Evolutionary conservation across 2,329 filamentous ascomycete genomes (phyloP), one percentile per base, ranked within the genome.

Genomic region (Botrytis paeoniae): DNA sequence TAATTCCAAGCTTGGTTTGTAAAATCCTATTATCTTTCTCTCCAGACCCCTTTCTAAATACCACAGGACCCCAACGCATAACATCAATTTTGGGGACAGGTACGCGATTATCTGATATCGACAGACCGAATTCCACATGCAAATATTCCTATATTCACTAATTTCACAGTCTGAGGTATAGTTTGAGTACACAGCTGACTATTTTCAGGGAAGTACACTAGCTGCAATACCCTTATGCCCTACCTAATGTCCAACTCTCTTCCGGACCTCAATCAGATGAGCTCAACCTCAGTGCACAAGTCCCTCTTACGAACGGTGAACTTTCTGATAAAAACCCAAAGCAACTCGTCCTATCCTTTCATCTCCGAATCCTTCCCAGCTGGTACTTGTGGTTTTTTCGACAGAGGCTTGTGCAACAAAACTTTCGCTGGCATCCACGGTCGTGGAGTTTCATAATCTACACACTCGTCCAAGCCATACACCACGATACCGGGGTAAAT

Each of bases 391-490:
- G 20, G 5, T 5, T 29, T n/a, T 16, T 20, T 9, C 29, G 16
- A n/a, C 25, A 63, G 32, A 63, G 61, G 39, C 8, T 45, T 29
- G 9, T 45, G 6, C 8, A 78, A 62, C 76, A 72, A 78, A 29
- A 77, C 76, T 18, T 60, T 74, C 10, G 72, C 75, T 20, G 59
- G 41, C 41, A 43, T 43, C 76, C 75, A 78, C 18, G 76, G 64
- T 35, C 69, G 66, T 57, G 37, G 41, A 6, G 62, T 25, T 63
- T 78, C 73, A 72, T 77, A 77, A 22, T 75, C 60, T 18, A 74
- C 60, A 25, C 60, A 74, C 9, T 75, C 74, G 59, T 78, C 71
- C 8, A 73, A 75, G 0, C 74, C 75, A 62, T 45, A 73, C 3
- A 59, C 71, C 35, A 72, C 3, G 35, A 77, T 18, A 1, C 73